phyloP scores from a whole-genome alignment of 257 asterid genomes.

The Galeopsis tetrahit region DNA sequence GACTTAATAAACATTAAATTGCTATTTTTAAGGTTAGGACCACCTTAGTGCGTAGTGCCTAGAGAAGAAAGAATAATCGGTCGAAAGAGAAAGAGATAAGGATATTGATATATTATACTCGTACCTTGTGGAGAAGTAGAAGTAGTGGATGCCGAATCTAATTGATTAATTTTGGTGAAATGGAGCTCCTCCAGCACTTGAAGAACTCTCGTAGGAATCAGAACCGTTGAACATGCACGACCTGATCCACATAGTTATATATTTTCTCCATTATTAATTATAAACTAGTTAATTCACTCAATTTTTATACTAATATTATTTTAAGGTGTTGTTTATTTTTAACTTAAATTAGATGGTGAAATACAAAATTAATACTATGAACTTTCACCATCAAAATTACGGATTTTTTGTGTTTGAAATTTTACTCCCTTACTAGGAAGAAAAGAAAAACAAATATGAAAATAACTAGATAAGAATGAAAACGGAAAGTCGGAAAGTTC shows the following conservation, averaged over 20 bases:
- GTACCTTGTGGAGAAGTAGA: constrained; percentile 34
- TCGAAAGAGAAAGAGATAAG: neutral
- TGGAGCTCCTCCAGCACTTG: constrained; percentile 71
- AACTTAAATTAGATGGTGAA: no score
- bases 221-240: constrained; percentile 67
- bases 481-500: neutral
- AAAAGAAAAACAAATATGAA: no score
- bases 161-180: constrained; percentile 36
- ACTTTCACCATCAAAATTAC: neutral
- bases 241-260: constrained; percentile 35
- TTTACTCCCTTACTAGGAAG: no score
- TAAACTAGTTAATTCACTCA: no score
- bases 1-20: neutral
- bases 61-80: neutral
- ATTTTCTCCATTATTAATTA: neutral
- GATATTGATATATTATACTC: no score
- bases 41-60: neutral
- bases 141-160: constrained; percentile 41
- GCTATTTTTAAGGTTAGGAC: constrained; percentile 32
- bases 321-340: no score
- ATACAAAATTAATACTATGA: neutral
- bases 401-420: no score
- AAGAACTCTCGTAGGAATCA: constrained; percentile 82
- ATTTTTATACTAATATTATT: no score
- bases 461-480: neutral